phyloP scores from a whole-genome alignment of 2,329 filamentous ascomycete species.

The Trichoderma guizhouense region DNA sequence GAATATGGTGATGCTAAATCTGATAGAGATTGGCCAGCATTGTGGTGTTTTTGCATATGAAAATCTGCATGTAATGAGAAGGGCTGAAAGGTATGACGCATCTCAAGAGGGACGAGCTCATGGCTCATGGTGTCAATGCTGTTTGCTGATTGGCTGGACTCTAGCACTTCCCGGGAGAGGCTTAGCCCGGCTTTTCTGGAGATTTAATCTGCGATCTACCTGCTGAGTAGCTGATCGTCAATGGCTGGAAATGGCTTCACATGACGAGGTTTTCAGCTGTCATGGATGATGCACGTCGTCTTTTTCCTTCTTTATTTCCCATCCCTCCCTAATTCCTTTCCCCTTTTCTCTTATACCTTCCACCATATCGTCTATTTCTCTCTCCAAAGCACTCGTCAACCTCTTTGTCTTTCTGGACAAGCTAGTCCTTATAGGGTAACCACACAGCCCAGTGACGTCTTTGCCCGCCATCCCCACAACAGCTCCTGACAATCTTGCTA shows the following conservation, averaged over 20 bases:
- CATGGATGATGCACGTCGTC: not conserved
- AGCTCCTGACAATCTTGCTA: conserved; percentile 18
- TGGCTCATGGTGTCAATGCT: conserved; percentile 10
- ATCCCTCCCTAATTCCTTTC: not conserved
- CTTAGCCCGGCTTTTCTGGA: conserved; percentile 1
- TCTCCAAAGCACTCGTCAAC: not conserved
- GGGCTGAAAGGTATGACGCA: not conserved
- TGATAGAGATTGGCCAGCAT: not conserved
- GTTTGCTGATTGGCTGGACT: not conserved
- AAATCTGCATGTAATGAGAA: not conserved
- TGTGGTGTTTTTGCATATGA: not conserved
- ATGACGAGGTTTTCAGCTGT: not conserved
- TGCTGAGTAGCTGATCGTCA: not conserved
- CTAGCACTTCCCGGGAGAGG: not conserved
- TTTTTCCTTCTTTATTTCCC: not conserved
- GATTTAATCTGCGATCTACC: not conserved
- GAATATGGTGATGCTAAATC: not conserved
- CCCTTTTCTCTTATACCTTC: not conserved
- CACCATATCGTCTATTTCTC: not conserved
- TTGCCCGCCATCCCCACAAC: conserved; percentile 13
- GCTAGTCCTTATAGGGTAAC: not conserved
- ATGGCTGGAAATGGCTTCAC: not conserved
- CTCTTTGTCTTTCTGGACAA: not conserved
- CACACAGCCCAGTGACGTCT: conserved; percentile 14
- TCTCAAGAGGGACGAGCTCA: conserved; percentile 1